phyloP scores from a whole-genome alignment of 108 stramenopile genomes.

The Skeletonema menzelii region DNA sequence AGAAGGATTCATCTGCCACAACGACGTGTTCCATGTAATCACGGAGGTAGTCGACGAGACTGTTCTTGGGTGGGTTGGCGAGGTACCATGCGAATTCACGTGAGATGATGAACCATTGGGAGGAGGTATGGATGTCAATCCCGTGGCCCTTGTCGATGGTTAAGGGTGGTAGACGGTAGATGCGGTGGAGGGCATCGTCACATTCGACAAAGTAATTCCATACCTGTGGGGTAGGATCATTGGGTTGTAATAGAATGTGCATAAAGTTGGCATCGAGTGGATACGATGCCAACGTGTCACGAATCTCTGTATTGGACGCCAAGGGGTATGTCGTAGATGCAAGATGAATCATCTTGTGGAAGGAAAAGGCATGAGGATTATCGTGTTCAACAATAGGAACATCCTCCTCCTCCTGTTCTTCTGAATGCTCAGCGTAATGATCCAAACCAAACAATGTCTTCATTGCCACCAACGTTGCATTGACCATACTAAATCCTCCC shows the following conservation, averaged over 20 bases:
- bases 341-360: conserved; percentile 88
- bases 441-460: conserved; percentile 51
- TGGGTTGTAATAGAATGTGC: conserved; percentile 75
- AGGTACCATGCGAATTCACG: conserved; percentile 89
- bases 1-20: conserved; percentile 95
- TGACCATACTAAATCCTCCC: conserved; percentile 95
- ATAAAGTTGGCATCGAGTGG: conserved; percentile 88
- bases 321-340: conserved; percentile 92
- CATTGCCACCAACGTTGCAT: conserved; percentile 88
- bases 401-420: conserved; percentile 35
- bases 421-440: conserved; percentile 54
- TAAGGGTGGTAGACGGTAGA: conserved; percentile 77
- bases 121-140: conserved; percentile 83
- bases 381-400: too few species aligned
- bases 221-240: conserved; percentile 54
- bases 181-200: conserved; percentile 92
- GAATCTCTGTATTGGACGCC: conserved; percentile 88
- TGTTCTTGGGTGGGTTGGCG: conserved; percentile 66
- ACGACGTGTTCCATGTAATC: conserved; percentile 88
- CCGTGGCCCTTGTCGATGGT: conserved; percentile 56
- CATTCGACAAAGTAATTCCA: conserved; percentile 98
- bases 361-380: conserved; percentile 51
- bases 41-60: conserved; percentile 73
- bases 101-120: conserved; percentile 94
- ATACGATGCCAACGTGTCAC: conserved; percentile 70